Evolutionary conservation across 2,329 filamentous ascomycete species (phyloP).

Genomic region (Tolypocladium guangdongense): DNA sequence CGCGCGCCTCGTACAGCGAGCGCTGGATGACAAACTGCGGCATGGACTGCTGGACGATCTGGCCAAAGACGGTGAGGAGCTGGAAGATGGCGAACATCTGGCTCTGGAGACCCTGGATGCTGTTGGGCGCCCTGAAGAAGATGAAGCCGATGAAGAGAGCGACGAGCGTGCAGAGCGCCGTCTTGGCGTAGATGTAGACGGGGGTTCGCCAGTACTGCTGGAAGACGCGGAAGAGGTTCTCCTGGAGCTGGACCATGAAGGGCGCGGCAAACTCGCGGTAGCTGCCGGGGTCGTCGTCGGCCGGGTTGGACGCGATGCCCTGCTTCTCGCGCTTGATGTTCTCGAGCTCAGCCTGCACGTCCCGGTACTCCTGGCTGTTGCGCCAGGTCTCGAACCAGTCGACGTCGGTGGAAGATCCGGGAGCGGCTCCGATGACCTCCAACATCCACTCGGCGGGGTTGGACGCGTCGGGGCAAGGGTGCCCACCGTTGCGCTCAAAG

Average conservation of each 20-base stretch:
- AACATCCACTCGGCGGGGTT: constrained; percentile 82
- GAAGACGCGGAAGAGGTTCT: constrained; percentile 66
- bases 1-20: constrained; percentile 72
- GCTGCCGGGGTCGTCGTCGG: constrained; percentile 26
- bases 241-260: constrained; percentile 54
- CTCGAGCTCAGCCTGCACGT: constrained; percentile 46
- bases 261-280: constrained; percentile 75
- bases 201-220: constrained; percentile 89
- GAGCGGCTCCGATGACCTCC: constrained; percentile 50
- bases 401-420: constrained; percentile 50
- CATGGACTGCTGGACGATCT: constrained; percentile 72
- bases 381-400: constrained; percentile 57
- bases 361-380: constrained; percentile 42
- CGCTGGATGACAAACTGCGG: constrained; percentile 77
- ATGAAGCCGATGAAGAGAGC: constrained; percentile 74
- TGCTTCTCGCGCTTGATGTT: constrained; percentile 41
- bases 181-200: constrained; percentile 79
- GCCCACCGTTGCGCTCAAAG: constrained; percentile 63
- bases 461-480: constrained; percentile 51
- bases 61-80: constrained; percentile 70
- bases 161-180: constrained; percentile 50
- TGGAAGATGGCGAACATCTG: constrained; percentile 83
- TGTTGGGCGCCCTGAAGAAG: constrained; percentile 62
- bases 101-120: constrained; percentile 70
- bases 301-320: constrained; percentile 11